Evolutionary conservation across 257 asterid species (phyloP).

Genomic region (Prunella vulgaris): DNA sequence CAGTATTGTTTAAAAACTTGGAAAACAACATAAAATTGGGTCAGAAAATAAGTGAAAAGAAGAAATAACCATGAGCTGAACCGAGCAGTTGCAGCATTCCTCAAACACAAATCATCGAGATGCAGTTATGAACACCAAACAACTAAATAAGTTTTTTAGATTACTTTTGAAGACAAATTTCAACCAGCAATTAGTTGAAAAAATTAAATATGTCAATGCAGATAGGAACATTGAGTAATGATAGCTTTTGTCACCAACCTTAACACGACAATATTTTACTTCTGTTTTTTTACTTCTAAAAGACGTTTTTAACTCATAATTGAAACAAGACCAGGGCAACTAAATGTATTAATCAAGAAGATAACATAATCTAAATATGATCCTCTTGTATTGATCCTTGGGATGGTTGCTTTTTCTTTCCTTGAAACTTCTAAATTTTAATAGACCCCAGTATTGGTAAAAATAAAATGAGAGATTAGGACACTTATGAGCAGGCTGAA

Average conservation of each 20-base stretch:
- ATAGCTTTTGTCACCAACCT: neutral
- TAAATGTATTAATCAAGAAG: neutral
- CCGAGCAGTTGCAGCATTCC: neutral
- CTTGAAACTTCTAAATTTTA: neutral
- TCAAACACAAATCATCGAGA: neutral
- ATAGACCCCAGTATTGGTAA: neutral
- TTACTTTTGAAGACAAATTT: neutral
- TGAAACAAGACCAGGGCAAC: neutral
- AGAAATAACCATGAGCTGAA: slow-evolving; percentile 6
- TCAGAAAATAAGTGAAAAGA: neutral
- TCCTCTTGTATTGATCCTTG: neutral
- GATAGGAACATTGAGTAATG: neutral
- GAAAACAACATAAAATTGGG: neutral
- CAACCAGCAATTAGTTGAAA: slow-evolving; percentile 1
- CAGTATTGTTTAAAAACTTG: neutral
- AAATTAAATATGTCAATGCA: neutral
- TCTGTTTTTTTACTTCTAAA: neutral
- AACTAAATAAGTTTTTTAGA: neutral
- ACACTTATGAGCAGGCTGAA: neutral
- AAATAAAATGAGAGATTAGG: neutral
- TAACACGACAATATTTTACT: neutral
- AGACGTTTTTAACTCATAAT: neutral
- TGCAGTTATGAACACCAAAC: neutral
- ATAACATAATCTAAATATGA: neutral
- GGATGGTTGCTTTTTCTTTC: neutral